phyloP scores from a whole-genome alignment of 2,329 filamentous ascomycete genomes.

The Sclerotiophoma versabilis region DNA sequence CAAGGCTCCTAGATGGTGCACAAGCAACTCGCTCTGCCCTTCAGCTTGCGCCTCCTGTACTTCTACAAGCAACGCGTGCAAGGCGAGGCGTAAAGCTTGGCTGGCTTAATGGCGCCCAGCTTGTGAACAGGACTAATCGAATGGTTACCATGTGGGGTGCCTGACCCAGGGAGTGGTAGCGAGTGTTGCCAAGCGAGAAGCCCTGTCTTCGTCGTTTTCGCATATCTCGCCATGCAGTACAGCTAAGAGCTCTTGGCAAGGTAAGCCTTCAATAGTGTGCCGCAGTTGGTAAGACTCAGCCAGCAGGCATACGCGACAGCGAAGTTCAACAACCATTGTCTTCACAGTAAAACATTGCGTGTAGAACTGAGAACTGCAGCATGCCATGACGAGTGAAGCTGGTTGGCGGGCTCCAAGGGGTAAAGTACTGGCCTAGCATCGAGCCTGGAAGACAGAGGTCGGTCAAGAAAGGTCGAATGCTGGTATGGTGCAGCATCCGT shows the following conservation, averaged over 20 bases:
- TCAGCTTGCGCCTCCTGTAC: neutral
- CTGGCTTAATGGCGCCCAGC: neutral
- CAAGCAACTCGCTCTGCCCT: neutral
- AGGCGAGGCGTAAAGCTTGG: slow-evolving; percentile 5
- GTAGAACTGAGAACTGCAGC: neutral
- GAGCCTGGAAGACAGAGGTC: neutral
- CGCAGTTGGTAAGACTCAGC: neutral
- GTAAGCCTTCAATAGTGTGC: neutral
- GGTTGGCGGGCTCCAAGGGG: neutral
- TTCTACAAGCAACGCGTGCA: slow-evolving; percentile 3
- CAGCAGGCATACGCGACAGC: neutral
- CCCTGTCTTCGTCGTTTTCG: neutral
- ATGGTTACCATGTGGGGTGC: neutral
- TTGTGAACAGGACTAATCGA: neutral
- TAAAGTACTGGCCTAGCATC: neutral
- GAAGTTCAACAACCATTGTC: no score
- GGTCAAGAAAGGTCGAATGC: no score
- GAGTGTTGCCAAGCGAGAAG: neutral
- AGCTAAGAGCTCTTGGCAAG: neutral
- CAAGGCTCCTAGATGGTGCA: neutral
- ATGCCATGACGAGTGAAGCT: neutral
- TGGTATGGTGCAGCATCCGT: neutral
- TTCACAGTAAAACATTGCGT: neutral
- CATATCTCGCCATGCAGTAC: neutral
- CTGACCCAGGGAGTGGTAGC: neutral